Evolutionary conservation across 1,284 basidiomycete genomes (phyloP), one percentile per base, ranked within the genome.

Genomic region (Fomitopsis palustris): DNA sequence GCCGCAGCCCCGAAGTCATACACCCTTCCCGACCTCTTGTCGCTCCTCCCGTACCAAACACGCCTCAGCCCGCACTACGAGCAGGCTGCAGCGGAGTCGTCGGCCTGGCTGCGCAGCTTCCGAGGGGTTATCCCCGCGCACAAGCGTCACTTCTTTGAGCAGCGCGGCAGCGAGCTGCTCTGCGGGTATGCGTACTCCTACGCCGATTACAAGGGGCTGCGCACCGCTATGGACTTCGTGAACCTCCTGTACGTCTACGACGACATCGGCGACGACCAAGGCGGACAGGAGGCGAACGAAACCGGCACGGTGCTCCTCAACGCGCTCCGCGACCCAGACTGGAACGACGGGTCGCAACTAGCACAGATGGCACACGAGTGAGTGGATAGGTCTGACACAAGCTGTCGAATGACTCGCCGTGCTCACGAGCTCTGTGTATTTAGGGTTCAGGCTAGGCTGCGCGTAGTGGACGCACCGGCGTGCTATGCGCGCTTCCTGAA

Each of bases 201-300:
- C 66, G 81, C 83, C 54, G 81, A 77, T 25, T 77, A 77, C 60
- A 82, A 86, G 56, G 75, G 81, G 65, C 82, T 88, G 59, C 78
- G 86, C 55, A 85, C 81, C 0, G 79, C 77, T 42, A 85, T 83
- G 64, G 86, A 88, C 71, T 85, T 86, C 63, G 78, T 88, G 63
- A 86, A 87, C 63, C 73, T 85, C 23, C 78, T 89, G 19, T 88
- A 87, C 71, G 83, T 86, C 45, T 76, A 87, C 56, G 87, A 89
- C 67, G 87, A 88, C 69, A 77, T 87, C 62, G 87, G 84, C 66
- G 86, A 89, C 65, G 85, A 87, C 54, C 85, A 87, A 71, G 78
- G 74, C 62, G 81, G 81, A 21, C 71, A 72, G 58, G 85, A 82
- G 56, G 86, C 85, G 33, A 74, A 77, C 37, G 69, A 73, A 38